A percentile compares a stretch with the other conserved stretches of the same genome.
Evolutionary conservation across 768 basidiomycete genomes (phyloP).

Genomic region (Xerocomus potaroensis): DNA sequence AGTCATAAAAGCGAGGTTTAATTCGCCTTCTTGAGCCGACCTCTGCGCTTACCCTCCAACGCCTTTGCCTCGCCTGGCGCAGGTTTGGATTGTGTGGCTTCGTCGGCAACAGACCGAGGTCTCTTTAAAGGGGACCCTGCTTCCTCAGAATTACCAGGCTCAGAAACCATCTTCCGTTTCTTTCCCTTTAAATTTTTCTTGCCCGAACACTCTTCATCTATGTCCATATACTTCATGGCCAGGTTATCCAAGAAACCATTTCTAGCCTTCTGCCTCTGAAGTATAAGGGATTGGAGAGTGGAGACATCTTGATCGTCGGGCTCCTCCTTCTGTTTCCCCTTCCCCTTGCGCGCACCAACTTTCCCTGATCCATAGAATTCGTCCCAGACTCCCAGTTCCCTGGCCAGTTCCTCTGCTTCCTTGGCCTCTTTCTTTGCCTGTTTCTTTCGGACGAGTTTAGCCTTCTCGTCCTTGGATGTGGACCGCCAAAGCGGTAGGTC

Average conservation of each 20-base stretch:
- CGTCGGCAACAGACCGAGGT: constrained; percentile 33
- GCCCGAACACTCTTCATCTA: constrained; percentile 29
- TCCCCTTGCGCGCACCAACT: constrained; percentile 51
- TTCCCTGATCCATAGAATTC: constrained; percentile 85
- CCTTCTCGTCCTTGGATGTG: constrained; percentile 76
- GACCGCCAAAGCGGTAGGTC: constrained; percentile 60
- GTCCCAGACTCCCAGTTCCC: constrained; percentile 90
- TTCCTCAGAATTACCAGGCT: constrained; percentile 32
- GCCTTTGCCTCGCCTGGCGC: constrained; percentile 46
- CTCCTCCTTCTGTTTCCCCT: constrained; percentile 44
- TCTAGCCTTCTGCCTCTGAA: constrained; percentile 68
- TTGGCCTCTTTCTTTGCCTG: constrained; percentile 72
- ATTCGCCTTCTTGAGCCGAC: constrained; percentile 35
- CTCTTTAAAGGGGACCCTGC: constrained; percentile 49
- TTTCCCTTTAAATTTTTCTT: constrained; percentile 46
- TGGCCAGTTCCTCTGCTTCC: constrained; percentile 82
- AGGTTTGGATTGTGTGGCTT: constrained; percentile 53
- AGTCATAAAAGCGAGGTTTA: background rate
- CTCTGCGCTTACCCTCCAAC: constrained; percentile 28
- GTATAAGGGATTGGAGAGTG: constrained; percentile 74
- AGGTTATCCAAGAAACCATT: constrained; percentile 72
- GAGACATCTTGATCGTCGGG: constrained; percentile 60
- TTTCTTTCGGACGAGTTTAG: constrained; percentile 67
- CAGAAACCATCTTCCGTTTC: constrained; percentile 45
- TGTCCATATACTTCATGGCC: constrained; percentile 67